Evolutionary conservation across 192 early-diverging fungal species (phyloP), one percentile per base, ranked within the genome.

Genomic region (Fimicolochytrium jonesii): DNA sequence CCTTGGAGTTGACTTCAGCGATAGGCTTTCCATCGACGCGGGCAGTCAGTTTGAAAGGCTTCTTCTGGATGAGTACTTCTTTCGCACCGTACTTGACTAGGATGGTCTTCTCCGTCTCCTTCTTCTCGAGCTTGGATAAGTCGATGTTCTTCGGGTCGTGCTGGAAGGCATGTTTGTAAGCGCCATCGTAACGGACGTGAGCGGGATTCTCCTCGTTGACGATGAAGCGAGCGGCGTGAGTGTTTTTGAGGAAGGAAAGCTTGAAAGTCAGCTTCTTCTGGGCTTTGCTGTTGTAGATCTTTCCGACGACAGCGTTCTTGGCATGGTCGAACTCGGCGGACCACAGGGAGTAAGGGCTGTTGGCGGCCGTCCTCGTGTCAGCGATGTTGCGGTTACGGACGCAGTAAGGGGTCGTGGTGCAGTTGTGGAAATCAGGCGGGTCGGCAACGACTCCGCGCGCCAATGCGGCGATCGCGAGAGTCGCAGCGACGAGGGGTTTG

Each of bases 1-100:
- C 88, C 15, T 86, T 81, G 20, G 86, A 79, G 74, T 97, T 97
- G 59, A 97, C 78, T 29, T 78, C 64, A 26, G 93, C 73, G 3
- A 85, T 72, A 1, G 80, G 58, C 6, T 53, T 68, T 29, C 70
- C 76, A 50, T 84, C 65, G n/a, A 77, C 76, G 6, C 72, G 26
- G 29, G 88, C 76, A 18, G 81, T 74, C 36, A 90, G 61, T 28
- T 56, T 64, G 45, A 91, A 77, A 22, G 88, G 88, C 1, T 61
- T 48, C 11, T 79, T 70, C 25, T 54, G 36, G 50, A 90, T 69
- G 26, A 70, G 56, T 35, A 89, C 50, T 18, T 61, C 75, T 18
- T 67, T 68, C 26, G 56, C 30, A 26, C 66, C 62, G 10, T 65
- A 45, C 1, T 52, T 26, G 20, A 80, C 73, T 25, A 62, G 36